Percentiles rank a stretch among this genome's conserved stretches.
Conservation (phyloP, 176 grass and related monocot species). For the Oryza officinalis region DNA sequence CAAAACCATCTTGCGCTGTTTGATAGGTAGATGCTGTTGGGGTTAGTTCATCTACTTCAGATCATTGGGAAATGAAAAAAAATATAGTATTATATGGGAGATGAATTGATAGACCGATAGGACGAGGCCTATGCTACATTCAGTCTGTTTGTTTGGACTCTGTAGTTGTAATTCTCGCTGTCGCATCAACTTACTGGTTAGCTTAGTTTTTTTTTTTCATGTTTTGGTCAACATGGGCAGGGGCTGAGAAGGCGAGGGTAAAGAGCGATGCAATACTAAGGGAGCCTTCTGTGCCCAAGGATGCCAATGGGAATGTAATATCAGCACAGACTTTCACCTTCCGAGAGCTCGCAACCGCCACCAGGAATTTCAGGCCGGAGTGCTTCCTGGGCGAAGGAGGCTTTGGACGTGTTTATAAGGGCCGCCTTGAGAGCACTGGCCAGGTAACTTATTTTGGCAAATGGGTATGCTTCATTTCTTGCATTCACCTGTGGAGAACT, state of each 20-base stretch:
- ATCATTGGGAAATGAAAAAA: neutral
- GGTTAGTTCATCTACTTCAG: neutral
- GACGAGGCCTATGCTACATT: neutral
- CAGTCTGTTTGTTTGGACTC: constrained; percentile 15
- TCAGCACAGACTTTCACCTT: constrained; percentile 85
- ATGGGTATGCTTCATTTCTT: constrained; percentile 12
- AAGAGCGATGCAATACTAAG: constrained; percentile 43
- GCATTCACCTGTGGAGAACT: neutral
- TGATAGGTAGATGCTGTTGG: constrained; percentile 7
- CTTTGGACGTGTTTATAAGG: constrained; percentile 84
- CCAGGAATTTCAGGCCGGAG: constrained; percentile 70
- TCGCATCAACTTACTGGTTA: neutral
- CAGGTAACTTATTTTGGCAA: constrained; percentile 53
- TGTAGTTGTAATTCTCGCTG: constrained; percentile 9
- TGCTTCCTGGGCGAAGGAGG: constrained; percentile 84
- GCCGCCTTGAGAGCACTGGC: constrained; percentile 60
- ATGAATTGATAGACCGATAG: neutral
- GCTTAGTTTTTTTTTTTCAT: neutral
- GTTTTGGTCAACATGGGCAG: constrained; percentile 35
- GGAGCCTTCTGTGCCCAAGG: constrained; percentile 48
- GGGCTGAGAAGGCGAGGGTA: constrained; percentile 42
- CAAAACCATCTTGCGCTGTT: neutral
- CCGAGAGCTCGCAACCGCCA: constrained; percentile 61
- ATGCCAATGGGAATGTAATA: constrained; percentile 65
- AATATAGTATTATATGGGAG: neutral